Evolutionary conservation across 2,329 filamentous ascomycete species (phyloP), one percentile per base, ranked within the genome.

Genomic region (Trichoderma sp.): DNA sequence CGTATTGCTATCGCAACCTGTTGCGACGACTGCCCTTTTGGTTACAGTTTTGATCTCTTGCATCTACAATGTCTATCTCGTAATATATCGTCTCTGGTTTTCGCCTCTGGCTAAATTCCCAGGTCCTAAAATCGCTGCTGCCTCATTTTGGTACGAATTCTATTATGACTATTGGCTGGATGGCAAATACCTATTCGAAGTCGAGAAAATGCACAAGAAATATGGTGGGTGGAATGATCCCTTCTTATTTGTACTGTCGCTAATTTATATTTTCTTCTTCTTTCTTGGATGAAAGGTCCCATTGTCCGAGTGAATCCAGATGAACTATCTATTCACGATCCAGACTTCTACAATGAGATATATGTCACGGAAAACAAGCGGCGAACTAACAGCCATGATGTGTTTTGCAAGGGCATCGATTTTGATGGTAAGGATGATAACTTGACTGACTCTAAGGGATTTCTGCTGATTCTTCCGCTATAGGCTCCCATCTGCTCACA

Each of bases 301-400:
- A 76, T 79, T 19, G 69, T 78, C 35, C 71, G 76, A 7, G 74
- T 79, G 67, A 77, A 73, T 39, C 74, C 77, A 0, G 67, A 73
- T 29, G 78, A 79, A 67, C 60, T 79, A 1, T 76, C 78, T 35
- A 70, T 78, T 25, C 69, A 64, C 15, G 73, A 75, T 32, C 61
- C 74, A 4, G 65, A 70, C 1, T 77, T 72, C 64, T 73, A 73
- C 54, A 70, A 73, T 57, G 72, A 64, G 3, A 61, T 77, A 10
- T 77, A 77, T 61, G 59, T 63, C 6, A 37, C 60, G 6, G 54
- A 57, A 19, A 57, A 34, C 54, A 57, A 57, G 34, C n/a, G 54
- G 19, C 34, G 54, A 6, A 57, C 54, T 15, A 25, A 57, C 2
- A 57, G 54, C 54, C 37, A 57, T 32, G 54, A 57, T 17, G 54